Percentiles rank a stretch among this genome's conserved stretches.
These are phyloP conservation scores for Syzygium oleosum DNA, from an alignment of 345 rosid species.

Conservation along the genomic window DNA sequence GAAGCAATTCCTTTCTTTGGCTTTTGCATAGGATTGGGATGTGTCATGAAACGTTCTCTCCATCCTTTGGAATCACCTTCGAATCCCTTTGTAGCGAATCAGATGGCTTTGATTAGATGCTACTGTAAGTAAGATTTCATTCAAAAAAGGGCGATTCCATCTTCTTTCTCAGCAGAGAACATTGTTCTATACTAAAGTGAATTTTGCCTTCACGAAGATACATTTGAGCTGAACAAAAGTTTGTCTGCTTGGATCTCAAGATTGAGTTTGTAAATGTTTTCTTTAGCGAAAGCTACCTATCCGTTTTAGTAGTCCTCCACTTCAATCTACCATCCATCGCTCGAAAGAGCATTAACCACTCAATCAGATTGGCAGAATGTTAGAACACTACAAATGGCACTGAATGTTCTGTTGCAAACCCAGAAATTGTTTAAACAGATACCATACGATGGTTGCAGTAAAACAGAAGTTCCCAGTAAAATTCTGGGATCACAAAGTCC, in stretches of 20 bases:
- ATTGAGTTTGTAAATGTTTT: neutral
- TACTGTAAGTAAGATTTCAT: neutral
- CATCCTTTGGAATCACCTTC: neutral
- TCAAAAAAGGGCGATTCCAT: neutral
- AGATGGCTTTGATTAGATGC: neutral
- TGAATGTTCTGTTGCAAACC: neutral
- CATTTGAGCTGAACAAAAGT: neutral
- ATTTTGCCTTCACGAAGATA: neutral
- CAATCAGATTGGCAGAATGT: neutral
- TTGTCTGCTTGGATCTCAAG: neutral
- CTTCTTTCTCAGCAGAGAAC: neutral
- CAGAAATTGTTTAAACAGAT: neutral
- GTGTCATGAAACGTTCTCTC: neutral
- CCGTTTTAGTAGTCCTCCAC: neutral
- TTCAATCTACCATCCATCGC: neutral
- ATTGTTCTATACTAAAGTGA: neutral
- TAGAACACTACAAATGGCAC: neutral
- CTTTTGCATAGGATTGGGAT: neutral
- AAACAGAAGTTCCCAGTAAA: neutral
- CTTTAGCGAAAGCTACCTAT: neutral
- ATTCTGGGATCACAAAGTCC: neutral
- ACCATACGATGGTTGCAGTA: neutral
- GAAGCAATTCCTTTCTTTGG: conserved; percentile 70
- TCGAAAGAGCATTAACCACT: neutral
- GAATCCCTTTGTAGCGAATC: neutral